phyloP scores from a whole-genome alignment of 75 land plant genomes.

The Picea sitchensis region DNA sequence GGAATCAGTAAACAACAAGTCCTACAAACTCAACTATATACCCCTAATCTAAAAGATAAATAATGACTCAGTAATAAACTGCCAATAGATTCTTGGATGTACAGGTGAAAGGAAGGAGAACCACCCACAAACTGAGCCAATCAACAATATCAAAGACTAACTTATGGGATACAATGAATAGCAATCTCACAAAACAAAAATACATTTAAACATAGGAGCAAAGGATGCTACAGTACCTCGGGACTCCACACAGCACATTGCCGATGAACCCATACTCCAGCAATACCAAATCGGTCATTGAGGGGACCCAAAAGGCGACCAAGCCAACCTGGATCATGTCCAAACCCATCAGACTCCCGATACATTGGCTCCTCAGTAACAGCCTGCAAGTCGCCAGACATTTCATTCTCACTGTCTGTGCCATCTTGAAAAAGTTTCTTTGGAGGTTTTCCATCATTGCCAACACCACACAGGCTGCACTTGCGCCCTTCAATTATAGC shows the following conservation, averaged over 20 bases:
- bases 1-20: too few relatives aligned
- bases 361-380: slow-evolving; percentile 14
- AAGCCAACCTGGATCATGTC: slow-evolving; percentile 17
- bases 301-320: too few relatives aligned
- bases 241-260: neutral
- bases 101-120: neutral
- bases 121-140: neutral
- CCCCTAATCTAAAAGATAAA: neutral
- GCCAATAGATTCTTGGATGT: neutral
- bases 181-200: neutral
- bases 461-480: slow-evolving; percentile 87
- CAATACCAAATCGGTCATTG: too few relatives aligned
- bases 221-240: slow-evolving; percentile 6
- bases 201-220: neutral
- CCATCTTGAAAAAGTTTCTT: slow-evolving; percentile 38
- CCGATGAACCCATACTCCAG: slow-evolving; percentile 15
- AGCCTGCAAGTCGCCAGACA: slow-evolving; percentile 29
- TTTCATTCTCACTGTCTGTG: slow-evolving; percentile 54
- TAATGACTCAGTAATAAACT: neutral
- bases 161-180: neutral
- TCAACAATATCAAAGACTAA: neutral
- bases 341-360: slow-evolving; percentile 2
- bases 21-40: neutral
- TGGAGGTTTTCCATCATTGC: slow-evolving; percentile 74
- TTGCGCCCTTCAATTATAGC: slow-evolving; percentile 48